A percentile compares a stretch with the other conserved stretches of the same genome.
phyloP scores from a whole-genome alignment of 2,329 filamentous ascomycete genomes.

The Aspergillus viridinutans region DNA sequence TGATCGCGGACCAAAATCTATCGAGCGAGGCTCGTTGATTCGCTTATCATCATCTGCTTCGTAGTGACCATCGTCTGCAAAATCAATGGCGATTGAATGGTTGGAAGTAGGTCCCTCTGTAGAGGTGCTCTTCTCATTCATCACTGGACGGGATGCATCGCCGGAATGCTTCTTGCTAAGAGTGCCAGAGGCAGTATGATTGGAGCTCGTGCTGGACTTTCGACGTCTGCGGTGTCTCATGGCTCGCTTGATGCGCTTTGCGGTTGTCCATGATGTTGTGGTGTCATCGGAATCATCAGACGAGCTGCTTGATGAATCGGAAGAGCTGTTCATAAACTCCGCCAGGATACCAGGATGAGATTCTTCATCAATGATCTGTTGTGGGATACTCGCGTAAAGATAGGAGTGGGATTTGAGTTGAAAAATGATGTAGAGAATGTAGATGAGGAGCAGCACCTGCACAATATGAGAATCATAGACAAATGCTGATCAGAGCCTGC shows the following conservation, averaged over 20 bases:
- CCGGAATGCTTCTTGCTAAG: slow-evolving; percentile 18
- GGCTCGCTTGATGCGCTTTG: slow-evolving; percentile 70
- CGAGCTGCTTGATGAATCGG: slow-evolving; percentile 45
- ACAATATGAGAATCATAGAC: background rate
- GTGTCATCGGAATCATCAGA: slow-evolving; percentile 65
- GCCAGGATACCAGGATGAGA: slow-evolving; percentile 79
- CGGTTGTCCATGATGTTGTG: slow-evolving; percentile 65
- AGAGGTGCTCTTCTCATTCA: slow-evolving; percentile 16
- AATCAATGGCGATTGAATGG: slow-evolving; percentile 21
- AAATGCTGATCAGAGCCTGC: slow-evolving; percentile 27
- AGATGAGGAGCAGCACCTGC: slow-evolving; percentile 72
- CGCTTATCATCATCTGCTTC: slow-evolving; percentile 24
- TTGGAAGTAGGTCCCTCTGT: slow-evolving; percentile 20
- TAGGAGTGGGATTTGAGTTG: slow-evolving; percentile 90
- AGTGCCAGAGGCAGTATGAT: slow-evolving; percentile 36
- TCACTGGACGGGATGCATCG: slow-evolving; percentile 8
- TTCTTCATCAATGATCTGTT: slow-evolving; percentile 89
- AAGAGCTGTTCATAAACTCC: slow-evolving; percentile 65
- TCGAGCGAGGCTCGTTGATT: slow-evolving; percentile 20
- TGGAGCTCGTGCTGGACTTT: slow-evolving; percentile 71
- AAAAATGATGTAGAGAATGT: slow-evolving; percentile 78
- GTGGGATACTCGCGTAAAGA: slow-evolving; percentile 87
- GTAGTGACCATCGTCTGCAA: slow-evolving; percentile 26
- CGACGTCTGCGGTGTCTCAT: slow-evolving; percentile 67
- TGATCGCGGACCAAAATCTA: slow-evolving; percentile 26